Conservation (phyloP, 1,284 basidiomycete species). For the Porogramme epimiltina region DNA sequence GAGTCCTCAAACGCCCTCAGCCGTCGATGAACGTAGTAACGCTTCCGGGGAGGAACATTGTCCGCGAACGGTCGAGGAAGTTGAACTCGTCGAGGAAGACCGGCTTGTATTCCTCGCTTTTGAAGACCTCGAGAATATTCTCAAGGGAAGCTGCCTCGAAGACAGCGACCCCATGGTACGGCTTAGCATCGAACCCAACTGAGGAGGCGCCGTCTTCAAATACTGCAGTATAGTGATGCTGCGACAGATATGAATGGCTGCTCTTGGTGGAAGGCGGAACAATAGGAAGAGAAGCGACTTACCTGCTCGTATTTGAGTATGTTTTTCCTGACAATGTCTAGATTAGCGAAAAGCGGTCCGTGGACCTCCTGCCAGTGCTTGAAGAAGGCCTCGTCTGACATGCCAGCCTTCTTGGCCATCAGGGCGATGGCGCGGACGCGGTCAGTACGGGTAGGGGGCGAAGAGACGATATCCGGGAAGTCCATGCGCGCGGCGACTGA, state of each 20-base stretch:
- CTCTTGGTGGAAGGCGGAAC: background rate
- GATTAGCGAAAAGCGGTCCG: conserved; percentile 20
- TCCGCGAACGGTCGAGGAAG: conserved; percentile 20
- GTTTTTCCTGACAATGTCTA: conserved; percentile 27
- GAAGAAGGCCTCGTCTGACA: conserved; percentile 21
- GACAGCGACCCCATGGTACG: conserved; percentile 21
- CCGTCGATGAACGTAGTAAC: conserved; percentile 8
- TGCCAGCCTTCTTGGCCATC: conserved; percentile 16
- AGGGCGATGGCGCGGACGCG: conserved; percentile 20
- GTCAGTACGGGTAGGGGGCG: conserved; percentile 12
- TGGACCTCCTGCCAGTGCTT: conserved; percentile 25
- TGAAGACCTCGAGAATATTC: conserved; percentile 25
- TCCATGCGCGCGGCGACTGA: too few species aligned
- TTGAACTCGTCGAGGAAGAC: conserved; percentile 21
- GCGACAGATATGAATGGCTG: background rate
- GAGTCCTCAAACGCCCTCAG: too few species aligned
- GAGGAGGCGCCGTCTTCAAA: conserved; percentile 14
- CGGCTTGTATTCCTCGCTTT: conserved; percentile 22
- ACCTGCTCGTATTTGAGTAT: conserved; percentile 29
- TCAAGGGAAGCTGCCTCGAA: conserved; percentile 28
- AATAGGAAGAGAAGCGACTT: background rate
- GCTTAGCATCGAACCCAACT: conserved; percentile 11
- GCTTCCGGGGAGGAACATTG: conserved; percentile 5
- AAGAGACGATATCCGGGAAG: too few species aligned
- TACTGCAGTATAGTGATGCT: conserved; percentile 21